Percentiles rank a stretch among this genome's conserved stretches.
Evolutionary conservation across 495 filamentous ascomycete genomes (phyloP).

Genomic region (Jackrogersella multiformis): DNA sequence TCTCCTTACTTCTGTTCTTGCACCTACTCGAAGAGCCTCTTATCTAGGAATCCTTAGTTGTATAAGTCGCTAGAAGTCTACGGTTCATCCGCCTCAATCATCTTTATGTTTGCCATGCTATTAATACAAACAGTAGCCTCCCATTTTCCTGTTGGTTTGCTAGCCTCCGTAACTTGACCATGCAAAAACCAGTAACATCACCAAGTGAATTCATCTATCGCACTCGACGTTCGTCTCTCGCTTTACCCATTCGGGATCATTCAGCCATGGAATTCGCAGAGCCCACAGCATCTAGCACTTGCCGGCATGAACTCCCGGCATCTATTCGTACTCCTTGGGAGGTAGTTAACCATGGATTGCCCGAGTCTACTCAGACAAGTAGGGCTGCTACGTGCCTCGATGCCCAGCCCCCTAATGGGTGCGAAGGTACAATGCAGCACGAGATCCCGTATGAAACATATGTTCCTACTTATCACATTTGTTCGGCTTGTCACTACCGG

Average conservation of each 20-base stretch:
- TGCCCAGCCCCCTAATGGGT: background rate
- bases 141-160: background rate
- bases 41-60: background rate
- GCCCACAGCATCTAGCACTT: background rate
- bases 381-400: background rate
- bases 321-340: background rate
- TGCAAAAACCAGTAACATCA: conserved; percentile 22
- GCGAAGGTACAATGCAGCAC: background rate
- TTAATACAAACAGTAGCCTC: conserved; percentile 13
- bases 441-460: background rate
- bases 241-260: background rate
- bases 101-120: background rate
- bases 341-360: background rate
- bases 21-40: conserved; percentile 12
- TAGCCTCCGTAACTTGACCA: conserved; percentile 11
- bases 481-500: background rate
- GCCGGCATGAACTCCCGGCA: background rate
- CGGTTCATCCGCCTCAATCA: background rate
- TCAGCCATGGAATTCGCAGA: conserved; percentile 1
- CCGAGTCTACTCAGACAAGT: background rate
- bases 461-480: background rate
- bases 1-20: conserved; percentile 24
- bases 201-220: conserved; percentile 44
- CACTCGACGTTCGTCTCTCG: background rate
- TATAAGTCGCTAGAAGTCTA: conserved; percentile 16